Conservation (phyloP, 2,329 filamentous ascomycete genomes). For the Trichoderma sp. region DNA sequence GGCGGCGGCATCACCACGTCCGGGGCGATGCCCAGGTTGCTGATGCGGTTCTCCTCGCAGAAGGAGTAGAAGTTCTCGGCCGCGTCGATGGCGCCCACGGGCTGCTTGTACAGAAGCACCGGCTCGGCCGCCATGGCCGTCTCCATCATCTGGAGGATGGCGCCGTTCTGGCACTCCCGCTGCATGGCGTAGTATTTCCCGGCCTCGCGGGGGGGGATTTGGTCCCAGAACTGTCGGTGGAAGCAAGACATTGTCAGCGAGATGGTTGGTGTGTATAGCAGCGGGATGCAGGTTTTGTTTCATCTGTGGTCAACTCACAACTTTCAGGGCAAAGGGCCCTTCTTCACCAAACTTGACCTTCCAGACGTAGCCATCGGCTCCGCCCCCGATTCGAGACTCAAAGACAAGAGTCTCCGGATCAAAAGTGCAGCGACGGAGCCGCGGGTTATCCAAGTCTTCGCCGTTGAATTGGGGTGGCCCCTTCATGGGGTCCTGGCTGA, state of each 20-base stretch:
- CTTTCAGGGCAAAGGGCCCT: constrained; percentile 12
- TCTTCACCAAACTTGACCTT: constrained; percentile 11
- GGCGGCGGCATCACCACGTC: background rate
- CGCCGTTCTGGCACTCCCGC: constrained; percentile 19
- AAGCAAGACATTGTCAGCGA: background rate
- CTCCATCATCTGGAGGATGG: constrained; percentile 18
- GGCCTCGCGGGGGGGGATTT: background rate
- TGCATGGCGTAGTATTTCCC: constrained; percentile 15
- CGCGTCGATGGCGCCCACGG: background rate
- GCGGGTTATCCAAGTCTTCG: background rate
- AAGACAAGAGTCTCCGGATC: background rate
- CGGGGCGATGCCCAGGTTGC: no score
- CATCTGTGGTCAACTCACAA: constrained; percentile 12
- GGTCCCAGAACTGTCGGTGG: constrained; percentile 7
- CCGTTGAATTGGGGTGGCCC: background rate
- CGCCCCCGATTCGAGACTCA: constrained; percentile 8
- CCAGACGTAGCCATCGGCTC: constrained; percentile 18
- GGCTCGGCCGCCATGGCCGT: background rate
- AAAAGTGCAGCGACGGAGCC: constrained; percentile 7
- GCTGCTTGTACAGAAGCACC: constrained; percentile 5
- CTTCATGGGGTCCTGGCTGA: background rate
- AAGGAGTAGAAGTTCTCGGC: background rate
- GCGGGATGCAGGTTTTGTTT: no score
- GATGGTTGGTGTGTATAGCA: no score
- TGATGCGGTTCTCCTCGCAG: background rate